Evolutionary conservation across 1,139 yeast species (phyloP), one percentile per base, ranked within the genome.

Genomic region (Lodderomyces metapsilosis): DNA sequence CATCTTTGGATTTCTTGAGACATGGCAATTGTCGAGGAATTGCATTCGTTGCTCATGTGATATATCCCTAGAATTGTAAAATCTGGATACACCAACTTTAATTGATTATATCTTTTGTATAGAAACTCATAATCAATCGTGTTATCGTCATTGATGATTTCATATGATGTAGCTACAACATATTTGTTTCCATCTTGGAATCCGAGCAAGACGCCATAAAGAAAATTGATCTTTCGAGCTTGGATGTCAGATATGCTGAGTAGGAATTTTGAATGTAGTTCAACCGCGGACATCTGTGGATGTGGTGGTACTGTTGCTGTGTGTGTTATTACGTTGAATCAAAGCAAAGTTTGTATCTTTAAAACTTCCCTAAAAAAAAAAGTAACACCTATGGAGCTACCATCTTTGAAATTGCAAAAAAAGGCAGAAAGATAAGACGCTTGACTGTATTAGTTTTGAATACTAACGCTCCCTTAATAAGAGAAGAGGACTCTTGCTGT

Each of bases 191-290:
- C 37, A 12, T 42, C 45, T 4, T 8, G 27, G 13, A 41, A 41
- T 0, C 74, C 74, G 9, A 68, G 40, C 9, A 68, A 43, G 1
- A 66, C 51, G 0, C 74, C 74, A 42, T 55, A 49, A 3, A 38
- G 37, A 13, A 46, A 45, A 5, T 44, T 44, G 40, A 63, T 47
- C 37, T 44, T 13, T 38, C 56, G 39, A 5, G 44, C 30, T 3
- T 57, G 41, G 30, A 57, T 61, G 44, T 63, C 68, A 1, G 67
- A 52, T 2, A 66, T 44, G 41, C 55, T 59, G 39, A 68, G 54
- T 24, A 67, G 49, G 2, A 62, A 57, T 27, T 60, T 55, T 1
- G 72, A 53, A 39, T 65, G 66, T 18, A 68, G 37, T 24, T 50
- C 52, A 3, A 63, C 52, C 11, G 49, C 38, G 32, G 32, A 13